A percentile compares a stretch with the other conserved stretches of the same genome.
phyloP scores from a whole-genome alignment of 768 basidiomycete genomes.

The Tricholoma matsutake region DNA sequence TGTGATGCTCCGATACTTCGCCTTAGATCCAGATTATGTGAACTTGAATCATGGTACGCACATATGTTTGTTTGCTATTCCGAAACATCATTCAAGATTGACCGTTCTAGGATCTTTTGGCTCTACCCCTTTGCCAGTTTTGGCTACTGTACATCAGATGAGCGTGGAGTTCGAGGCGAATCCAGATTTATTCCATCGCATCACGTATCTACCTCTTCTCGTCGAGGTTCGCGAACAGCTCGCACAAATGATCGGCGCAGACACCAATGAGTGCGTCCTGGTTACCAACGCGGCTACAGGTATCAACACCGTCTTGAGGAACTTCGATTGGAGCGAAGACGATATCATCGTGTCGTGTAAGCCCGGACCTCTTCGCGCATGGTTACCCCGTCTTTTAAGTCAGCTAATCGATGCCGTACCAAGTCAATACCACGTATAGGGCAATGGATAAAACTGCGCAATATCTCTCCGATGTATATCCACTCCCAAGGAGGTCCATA shows the following conservation, averaged over 20 bases:
- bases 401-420: neutral
- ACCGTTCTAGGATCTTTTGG: slow-evolving; percentile 46
- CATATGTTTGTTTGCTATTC: slow-evolving; percentile 19
- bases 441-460: slow-evolving; percentile 50
- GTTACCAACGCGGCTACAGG: slow-evolving; percentile 57
- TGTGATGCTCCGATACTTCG: slow-evolving; percentile 48
- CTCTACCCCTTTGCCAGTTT: slow-evolving; percentile 45
- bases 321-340: slow-evolving; percentile 57
- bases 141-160: slow-evolving; percentile 33
- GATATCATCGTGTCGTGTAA: slow-evolving; percentile 61
- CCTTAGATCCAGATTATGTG: slow-evolving; percentile 54
- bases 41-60: slow-evolving; percentile 63
- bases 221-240: slow-evolving; percentile 39
- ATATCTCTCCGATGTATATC: slow-evolving; percentile 52
- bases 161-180: slow-evolving; percentile 40
- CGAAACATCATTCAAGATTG: neutral
- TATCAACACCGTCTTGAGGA: slow-evolving; percentile 57
- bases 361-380: neutral
- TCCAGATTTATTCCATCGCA: slow-evolving; percentile 47
- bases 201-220: slow-evolving; percentile 28
- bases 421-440: slow-evolving; percentile 36
- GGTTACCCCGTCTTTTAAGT: neutral
- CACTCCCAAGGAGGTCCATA: slow-evolving; percentile 48
- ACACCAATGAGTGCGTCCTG: slow-evolving; percentile 45
- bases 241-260: slow-evolving; percentile 47